These are phyloP conservation scores for Diaporthe nobilis DNA, from an alignment of 2,329 filamentous ascomycete genomes.

Conservation along the genomic window DNA sequence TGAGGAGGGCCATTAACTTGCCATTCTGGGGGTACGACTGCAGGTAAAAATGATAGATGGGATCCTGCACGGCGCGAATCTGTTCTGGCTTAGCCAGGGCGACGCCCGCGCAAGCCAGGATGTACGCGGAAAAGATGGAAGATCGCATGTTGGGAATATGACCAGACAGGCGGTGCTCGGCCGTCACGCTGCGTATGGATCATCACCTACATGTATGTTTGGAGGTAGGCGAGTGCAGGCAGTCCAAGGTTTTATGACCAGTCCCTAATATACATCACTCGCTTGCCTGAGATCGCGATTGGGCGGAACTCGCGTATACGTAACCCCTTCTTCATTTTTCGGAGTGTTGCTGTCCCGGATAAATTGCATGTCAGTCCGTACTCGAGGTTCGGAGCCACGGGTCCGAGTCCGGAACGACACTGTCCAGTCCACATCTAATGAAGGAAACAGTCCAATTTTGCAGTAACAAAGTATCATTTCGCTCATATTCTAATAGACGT, in stretches of 20 bases:
- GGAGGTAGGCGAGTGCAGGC: background rate
- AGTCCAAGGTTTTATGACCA: background rate
- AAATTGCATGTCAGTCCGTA: conserved; percentile 23
- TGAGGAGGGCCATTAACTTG: conserved; percentile 43
- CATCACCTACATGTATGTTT: background rate
- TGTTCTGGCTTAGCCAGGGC: conserved; percentile 58
- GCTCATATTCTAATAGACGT: conserved; percentile 1
- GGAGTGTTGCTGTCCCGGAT: conserved; percentile 27
- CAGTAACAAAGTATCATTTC: background rate
- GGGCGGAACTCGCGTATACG: background rate
- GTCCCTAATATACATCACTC: background rate
- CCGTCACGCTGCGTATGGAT: background rate
- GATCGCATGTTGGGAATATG: conserved; percentile 12
- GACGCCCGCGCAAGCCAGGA: conserved; percentile 9
- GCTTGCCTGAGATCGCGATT: background rate
- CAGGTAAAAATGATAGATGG: conserved; percentile 68
- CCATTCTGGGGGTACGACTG: conserved; percentile 60
- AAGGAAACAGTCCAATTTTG: background rate
- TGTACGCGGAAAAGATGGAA: background rate
- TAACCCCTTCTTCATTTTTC: conserved; percentile 4
- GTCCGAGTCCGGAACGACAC: conserved; percentile 17
- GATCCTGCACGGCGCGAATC: conserved; percentile 63
- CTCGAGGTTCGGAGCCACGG: conserved; percentile 19
- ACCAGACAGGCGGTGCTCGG: background rate
- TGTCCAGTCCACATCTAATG: background rate